Percentiles rank a stretch among this genome's conserved stretches.
Conservation (phyloP, 2,329 filamentous ascomycete species). For the Drechslerella stenobrocha region DNA sequence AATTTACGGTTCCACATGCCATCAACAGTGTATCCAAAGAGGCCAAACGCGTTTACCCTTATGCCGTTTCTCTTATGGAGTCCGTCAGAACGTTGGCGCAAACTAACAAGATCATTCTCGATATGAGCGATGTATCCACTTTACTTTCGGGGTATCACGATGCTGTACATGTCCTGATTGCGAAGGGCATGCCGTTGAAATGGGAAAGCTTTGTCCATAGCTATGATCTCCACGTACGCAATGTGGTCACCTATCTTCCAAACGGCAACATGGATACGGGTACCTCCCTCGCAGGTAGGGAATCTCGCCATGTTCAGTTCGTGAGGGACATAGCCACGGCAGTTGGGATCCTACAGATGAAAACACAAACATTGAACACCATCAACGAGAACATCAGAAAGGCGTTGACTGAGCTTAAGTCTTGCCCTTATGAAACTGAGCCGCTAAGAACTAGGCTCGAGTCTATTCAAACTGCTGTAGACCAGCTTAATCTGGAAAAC, state of each 20-base stretch:
- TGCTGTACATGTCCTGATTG: conserved; percentile 79
- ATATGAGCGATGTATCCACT: conserved; percentile 84
- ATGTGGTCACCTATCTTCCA: conserved; percentile 61
- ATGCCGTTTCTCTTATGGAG: conserved; percentile 97
- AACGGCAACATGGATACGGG: conserved; percentile 64
- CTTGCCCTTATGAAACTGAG: conserved; percentile 78
- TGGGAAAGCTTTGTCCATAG: conserved; percentile 99
- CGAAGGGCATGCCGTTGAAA: conserved; percentile 82
- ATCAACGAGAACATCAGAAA: conserved; percentile 83
- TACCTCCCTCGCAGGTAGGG: conserved; percentile 63
- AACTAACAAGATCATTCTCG: conserved; percentile 77
- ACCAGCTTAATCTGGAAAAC: conserved; percentile 93
- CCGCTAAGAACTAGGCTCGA: conserved; percentile 80
- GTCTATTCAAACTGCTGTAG: conserved; percentile 84
- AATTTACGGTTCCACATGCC: conserved; percentile 88
- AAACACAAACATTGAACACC: conserved; percentile 75
- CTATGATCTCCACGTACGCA: conserved; percentile 83
- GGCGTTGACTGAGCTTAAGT: conserved; percentile 77
- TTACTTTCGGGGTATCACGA: conserved; percentile 89
- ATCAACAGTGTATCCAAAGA: conserved; percentile 97
- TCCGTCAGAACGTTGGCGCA: conserved; percentile 92
- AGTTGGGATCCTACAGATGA: conserved; percentile 83
- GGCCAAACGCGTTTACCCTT: conserved; percentile 97
- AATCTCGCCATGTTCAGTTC: conserved; percentile 95
- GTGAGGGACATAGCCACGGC: conserved; percentile 88